Base-by-base conservation (phyloP, 2,329 filamentous ascomycete genomes). In the Penicillium digitatum region DNA sequence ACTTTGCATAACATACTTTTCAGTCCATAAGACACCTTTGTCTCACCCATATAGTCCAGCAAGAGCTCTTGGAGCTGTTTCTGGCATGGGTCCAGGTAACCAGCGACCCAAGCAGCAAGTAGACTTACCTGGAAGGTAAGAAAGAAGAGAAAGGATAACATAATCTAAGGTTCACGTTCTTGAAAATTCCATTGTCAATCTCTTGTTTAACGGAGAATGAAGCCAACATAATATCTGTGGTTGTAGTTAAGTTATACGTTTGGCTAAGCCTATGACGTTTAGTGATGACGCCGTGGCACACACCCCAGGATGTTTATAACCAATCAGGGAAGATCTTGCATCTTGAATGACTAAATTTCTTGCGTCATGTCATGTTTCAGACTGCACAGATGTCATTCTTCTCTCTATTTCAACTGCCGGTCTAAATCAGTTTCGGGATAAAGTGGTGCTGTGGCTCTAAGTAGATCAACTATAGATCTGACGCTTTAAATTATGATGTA, bases 41-140 rank as follows among this genome's bases (percentile, higher is more conserved):
- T 70, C 43, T 70, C 69, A 0, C 68, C 69, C 62, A 69, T 67
- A 24, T 55, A 56, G 24, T 69, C 62, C 0, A 71, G 54, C 5
- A 67, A n/a, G 0, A 67, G 50, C 31, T 71, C 67, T 48, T 71
- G 67, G 3, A 66, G 47, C 27, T 56, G 57, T 39, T 66, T 66
- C 55, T 71, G 68, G 39, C 67, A 66, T 11, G 61, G 58, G 46
- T 70, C 68, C 9, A 70, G 57, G n/a, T 58, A 56, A 26, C 68
- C 68, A 5, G 59, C 58, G 24, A 70, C 64, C 68, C 68, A 71
- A 3, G 68, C 67, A 18, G 45, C 57, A 8, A 65, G 32, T 6
- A 65, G 43, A 34, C 54, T 26, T 16, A 59, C 11, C 29, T 65
- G 62, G 3, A 54, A 42, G 18, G 51, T 16, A 43, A 62, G 37